Base-by-base conservation (phyloP, 2,329 filamentous ascomycete species). In the Neonectria coccinea region DNA sequence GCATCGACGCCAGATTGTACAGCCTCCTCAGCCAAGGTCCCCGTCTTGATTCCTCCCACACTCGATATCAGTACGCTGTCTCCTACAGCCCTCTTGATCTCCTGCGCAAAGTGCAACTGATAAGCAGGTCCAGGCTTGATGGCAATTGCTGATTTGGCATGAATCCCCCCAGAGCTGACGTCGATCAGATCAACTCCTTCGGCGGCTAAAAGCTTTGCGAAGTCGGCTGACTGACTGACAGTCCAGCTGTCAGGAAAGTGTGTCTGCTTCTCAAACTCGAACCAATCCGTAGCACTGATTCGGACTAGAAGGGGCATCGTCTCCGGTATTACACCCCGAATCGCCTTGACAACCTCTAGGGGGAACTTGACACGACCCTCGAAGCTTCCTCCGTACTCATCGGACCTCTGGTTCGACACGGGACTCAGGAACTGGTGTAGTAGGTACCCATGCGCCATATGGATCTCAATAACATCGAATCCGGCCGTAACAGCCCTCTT, bases 361-460 rank as follows among this genome's bases (percentile, higher is more conserved):
- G 44, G 44, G n/a, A 57, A 16, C 39, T 27, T n/a, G 10, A 20
- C 36, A 9, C 91, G 86, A 79, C 93, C 93, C 79, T 91, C 89
- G 66, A 90, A 89, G 50, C 80, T 85, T 4, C 89, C 89, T 41
- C 89, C 89, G 73, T 91, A 92, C 61, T 82, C 72, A 73, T 91
- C 89, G 0, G 82, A 90, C 11, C 92, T 85, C 47, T 86, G 79
- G 79, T 94, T 95, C 22, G 47, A 85, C 84, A 0, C 91, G 91
- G 1, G 86, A 89, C 16, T 92, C 66, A 36, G 33, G 80, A 94
- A 94, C 2, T 81, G 79, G 74, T 89, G 88, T 0, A 94, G 79
- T 1, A 94, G 84, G 74, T 94, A 94, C 1, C 92, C 92, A 74
- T 95, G 92, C 0, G 91, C 92, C 67, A 84, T 86, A 79, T 95